phyloP scores from a whole-genome alignment of 768 basidiomycete species.

The Pisolithus sp. region DNA sequence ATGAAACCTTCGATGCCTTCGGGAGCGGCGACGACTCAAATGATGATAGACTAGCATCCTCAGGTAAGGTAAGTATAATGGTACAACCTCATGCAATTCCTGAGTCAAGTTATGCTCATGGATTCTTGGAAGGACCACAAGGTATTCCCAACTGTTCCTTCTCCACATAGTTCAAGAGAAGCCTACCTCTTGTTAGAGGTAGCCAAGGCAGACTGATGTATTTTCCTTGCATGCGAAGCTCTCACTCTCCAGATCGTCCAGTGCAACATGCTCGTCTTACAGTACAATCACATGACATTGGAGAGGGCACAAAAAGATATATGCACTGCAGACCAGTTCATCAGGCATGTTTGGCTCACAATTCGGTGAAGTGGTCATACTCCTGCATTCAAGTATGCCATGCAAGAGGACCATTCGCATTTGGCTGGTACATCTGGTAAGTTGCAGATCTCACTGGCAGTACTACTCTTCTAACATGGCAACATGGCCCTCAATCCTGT shows the following conservation, averaged over 20 bases:
- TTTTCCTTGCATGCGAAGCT: neutral
- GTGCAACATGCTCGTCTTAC: neutral
- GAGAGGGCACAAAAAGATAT: conserved; percentile 2
- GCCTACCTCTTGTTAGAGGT: conserved; percentile 2
- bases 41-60: too few species aligned
- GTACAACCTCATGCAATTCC: too few species aligned
- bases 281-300: neutral
- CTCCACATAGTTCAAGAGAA: neutral
- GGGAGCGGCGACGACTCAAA: too few species aligned
- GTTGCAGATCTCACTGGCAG: neutral
- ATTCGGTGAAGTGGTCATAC: neutral
- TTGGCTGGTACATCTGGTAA: neutral
- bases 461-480: too few species aligned
- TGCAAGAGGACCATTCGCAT: conserved; percentile 1
- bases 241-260: conserved; percentile 1
- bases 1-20: too few species aligned
- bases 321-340: neutral
- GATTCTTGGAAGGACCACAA: neutral
- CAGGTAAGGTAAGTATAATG: too few species aligned
- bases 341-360: neutral
- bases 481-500: too few species aligned
- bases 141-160: too few species aligned
- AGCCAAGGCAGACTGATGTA: neutral
- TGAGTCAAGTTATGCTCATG: too few species aligned
- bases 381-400: conserved; percentile 1